Conservation (phyloP, 2,329 filamentous ascomycete species). For the Penicillium psychrosexuale region DNA sequence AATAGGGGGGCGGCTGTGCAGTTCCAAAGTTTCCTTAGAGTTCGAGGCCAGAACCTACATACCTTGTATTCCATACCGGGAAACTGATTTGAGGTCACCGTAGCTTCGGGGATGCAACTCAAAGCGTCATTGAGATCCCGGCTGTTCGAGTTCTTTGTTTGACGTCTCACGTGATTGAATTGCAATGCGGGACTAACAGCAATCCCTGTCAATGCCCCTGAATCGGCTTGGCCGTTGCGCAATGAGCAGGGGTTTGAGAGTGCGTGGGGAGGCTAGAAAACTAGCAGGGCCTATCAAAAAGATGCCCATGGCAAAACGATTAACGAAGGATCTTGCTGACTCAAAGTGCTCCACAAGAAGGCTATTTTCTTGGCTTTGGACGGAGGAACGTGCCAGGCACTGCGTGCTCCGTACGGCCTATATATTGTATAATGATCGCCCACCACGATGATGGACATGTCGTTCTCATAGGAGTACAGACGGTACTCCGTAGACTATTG, state of each 20-base stretch:
- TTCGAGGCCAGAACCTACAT: not conserved
- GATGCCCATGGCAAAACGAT: not conserved
- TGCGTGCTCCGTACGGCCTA: not conserved
- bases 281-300: not conserved
- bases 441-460: not conserved
- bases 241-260: conserved; percentile 6
- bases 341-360: not conserved
- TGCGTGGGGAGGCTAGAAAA: not conserved
- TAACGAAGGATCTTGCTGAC: not conserved
- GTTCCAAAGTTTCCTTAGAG: not conserved
- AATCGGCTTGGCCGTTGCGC: not conserved
- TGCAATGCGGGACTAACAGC: conserved; percentile 5
- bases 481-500: not conserved
- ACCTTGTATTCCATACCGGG: not conserved
- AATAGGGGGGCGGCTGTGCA: conserved; percentile 4
- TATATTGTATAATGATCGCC: not conserved
- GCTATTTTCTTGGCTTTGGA: not conserved
- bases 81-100: not conserved
- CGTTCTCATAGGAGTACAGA: not conserved
- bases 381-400: not conserved
- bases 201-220: not conserved
- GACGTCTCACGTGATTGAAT: conserved; percentile 1
- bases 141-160: conserved; percentile 1
- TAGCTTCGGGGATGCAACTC: not conserved
- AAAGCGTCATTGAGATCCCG: not conserved